phyloP scores from a whole-genome alignment of 495 filamentous ascomycete genomes.

The Neurospora tetraspora region DNA sequence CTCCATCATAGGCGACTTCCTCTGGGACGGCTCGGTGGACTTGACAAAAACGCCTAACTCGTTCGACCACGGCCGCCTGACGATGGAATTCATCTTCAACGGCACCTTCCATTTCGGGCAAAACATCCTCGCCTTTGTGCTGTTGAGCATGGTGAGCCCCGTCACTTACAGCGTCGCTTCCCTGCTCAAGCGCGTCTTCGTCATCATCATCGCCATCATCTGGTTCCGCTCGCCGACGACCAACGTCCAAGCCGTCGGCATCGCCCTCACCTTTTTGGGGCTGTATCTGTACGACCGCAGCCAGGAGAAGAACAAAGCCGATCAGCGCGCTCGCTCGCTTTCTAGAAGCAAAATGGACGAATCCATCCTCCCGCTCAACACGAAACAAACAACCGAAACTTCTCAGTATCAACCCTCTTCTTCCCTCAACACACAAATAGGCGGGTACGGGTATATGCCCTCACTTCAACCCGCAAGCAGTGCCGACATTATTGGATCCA shows the following conservation, averaged over 20 bases:
- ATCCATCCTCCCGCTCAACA: conserved; percentile 61
- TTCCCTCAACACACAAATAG: conserved; percentile 2
- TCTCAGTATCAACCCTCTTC: neutral
- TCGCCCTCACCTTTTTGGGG: conserved; percentile 80
- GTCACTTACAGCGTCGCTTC: conserved; percentile 96
- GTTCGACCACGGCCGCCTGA: conserved; percentile 69
- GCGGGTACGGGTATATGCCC: conserved; percentile 4
- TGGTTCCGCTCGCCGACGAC: conserved; percentile 93
- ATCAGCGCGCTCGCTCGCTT: conserved; percentile 51
- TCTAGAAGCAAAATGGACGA: conserved; percentile 34
- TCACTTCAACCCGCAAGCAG: conserved; percentile 1
- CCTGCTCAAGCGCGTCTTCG: conserved; percentile 93
- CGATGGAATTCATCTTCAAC: conserved; percentile 88
- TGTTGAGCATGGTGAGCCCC: conserved; percentile 83
- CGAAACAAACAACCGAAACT: conserved; percentile 13
- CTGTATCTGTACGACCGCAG: conserved; percentile 96
- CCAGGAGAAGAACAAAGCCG: conserved; percentile 71
- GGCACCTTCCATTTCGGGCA: conserved; percentile 95
- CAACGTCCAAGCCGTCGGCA: conserved; percentile 69
- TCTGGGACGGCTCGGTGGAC: conserved; percentile 54
- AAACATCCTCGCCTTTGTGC: conserved; percentile 86
- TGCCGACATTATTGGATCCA: conserved; percentile 3
- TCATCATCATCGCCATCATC: conserved; percentile 87
- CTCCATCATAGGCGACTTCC: conserved; percentile 60
- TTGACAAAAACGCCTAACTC: conserved; percentile 51